Base-by-base conservation (phyloP, 2,329 filamentous ascomycete genomes). In the Penicillium brevicompactum region DNA sequence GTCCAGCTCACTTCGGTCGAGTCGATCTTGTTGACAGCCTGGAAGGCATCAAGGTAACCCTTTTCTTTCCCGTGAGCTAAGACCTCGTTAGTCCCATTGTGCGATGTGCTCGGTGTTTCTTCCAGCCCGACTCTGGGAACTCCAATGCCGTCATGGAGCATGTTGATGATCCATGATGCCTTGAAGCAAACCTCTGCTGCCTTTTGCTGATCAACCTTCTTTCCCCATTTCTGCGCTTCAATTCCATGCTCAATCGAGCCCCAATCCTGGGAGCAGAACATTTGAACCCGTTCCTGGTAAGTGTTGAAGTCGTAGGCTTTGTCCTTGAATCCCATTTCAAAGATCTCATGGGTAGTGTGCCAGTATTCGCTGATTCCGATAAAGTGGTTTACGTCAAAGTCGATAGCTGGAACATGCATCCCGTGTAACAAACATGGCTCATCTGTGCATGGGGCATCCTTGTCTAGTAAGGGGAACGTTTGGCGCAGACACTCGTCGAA, bases 351-450 rank as follows among this genome's bases (percentile, higher is more conserved):
- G 0, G 94, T 99, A 0, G 93, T 96, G 73, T 99, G 94, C 93
- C 94, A 99, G 75, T 96, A 99, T 70, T 99, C 94, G 1, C 93
- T 97, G 3, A 99, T 93, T 10, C 94, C 94, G 27, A 99, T 88
- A 67, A 99, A 99, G 72, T 97, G 95, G 67, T 99, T 99, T 34
- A 97, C 87, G 59, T 94, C 88, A 68, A 97, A 99, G 71, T 99
- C 94, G 61, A 99, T 97, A 3, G 91, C 90, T 1, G 94, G 94
- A 1, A 94, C 92, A 70, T 97, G 92, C 60, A 93, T 87, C 1
- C 94, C 92, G 65, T 97, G 91, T 38, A 99, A 80, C 32, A 99
- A 78, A 73, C 94, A 99, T 0, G 95, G 94, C 24, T 87, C 76
- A 67, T 96, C 89, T 4, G 84, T 77, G 69, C 94, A 99, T 1